These are phyloP conservation scores for Sisymbrium altissimum DNA, from an alignment of 345 rosid species.

Conservation along the genomic window DNA sequence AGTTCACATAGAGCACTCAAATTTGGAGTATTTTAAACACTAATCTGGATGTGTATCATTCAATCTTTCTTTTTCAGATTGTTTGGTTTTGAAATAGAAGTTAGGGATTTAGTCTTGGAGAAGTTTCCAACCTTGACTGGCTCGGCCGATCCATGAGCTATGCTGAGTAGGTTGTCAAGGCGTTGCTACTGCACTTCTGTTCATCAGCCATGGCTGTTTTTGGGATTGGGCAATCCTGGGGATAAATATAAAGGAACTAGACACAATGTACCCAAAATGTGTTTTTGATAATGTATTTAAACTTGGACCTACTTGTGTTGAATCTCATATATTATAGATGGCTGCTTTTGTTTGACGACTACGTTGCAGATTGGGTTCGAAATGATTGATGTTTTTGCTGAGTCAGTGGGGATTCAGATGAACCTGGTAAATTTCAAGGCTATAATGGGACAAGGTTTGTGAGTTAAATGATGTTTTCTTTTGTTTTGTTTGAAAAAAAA, in stretches of 20 bases:
- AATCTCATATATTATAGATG: background rate
- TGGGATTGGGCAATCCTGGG: conserved; percentile 89
- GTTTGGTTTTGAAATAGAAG: background rate
- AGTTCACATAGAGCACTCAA: background rate
- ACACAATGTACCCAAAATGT: conserved; percentile 54
- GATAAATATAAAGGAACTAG: conserved; percentile 77
- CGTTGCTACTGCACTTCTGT: conserved; percentile 55
- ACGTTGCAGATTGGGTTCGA: conserved; percentile 54
- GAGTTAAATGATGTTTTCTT: background rate
- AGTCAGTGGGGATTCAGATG: conserved; percentile 55
- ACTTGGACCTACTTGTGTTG: background rate
- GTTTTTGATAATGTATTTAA: background rate
- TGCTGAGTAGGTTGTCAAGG: conserved; percentile 32
- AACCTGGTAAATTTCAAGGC: conserved; percentile 59
- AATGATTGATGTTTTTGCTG: conserved; percentile 70
- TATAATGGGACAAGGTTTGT: conserved; percentile 62
- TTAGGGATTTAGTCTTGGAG: background rate
- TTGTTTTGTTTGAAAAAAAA: too few relatives aligned
- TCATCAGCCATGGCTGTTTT: conserved; percentile 68
- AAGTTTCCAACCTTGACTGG: background rate
- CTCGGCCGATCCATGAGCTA: background rate
- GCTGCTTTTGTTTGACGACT: background rate
- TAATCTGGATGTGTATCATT: background rate
- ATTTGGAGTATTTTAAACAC: too few relatives aligned
- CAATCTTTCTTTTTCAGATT: background rate